Base-by-base conservation (phyloP, 352 stramenopile genomes). In the Globisporangium takayamanum region DNA sequence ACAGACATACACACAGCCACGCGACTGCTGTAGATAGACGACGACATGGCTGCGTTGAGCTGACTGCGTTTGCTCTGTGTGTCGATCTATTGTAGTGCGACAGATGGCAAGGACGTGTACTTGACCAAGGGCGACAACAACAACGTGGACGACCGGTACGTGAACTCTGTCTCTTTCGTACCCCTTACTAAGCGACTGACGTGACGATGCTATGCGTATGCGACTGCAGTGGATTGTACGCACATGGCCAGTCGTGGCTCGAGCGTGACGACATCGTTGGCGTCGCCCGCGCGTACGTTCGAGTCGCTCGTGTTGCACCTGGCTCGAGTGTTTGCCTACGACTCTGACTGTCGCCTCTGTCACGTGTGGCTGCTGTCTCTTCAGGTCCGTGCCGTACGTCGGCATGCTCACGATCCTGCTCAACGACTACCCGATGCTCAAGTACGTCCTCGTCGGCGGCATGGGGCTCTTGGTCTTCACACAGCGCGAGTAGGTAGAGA, bases 91-190 rank as follows among this genome's bases (percentile, higher is more conserved):
- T 52, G 15, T 37, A 89, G 74, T 51, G 80, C 78, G 55, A 80
- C 76, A 50, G 81, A 97, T 63, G 92, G 88, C 11, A 74, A 88
- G 47, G 90, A 98, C 14, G 90, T 98, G 60, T 90, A 99, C 48
- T 72, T 99, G 33, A 99, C 97, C 53, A 99, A 99, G 78, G 97
- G 97, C 50, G 97, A 99, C 82, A 99, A 99, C 78, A 99, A 99
- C 79, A 92, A 97, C 60, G 93, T 99, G 7, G 92, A 99, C 72
- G 97, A 99, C 81, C 89, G 96, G 67, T 89, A 62, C 55, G 71
- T 25, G 3, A 2, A 15, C 7, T 7, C n/a, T 16, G n/a, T 45
- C 16, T 5, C 20, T 20, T n/a, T 36, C 28, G 28, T 5, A 33
- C 6, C 33, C 10, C 8, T 0, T 45, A 36, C 14, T 20, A 11